phyloP scores from a whole-genome alignment of 2,329 filamentous ascomycete genomes.

The Eutypella sp. region DNA sequence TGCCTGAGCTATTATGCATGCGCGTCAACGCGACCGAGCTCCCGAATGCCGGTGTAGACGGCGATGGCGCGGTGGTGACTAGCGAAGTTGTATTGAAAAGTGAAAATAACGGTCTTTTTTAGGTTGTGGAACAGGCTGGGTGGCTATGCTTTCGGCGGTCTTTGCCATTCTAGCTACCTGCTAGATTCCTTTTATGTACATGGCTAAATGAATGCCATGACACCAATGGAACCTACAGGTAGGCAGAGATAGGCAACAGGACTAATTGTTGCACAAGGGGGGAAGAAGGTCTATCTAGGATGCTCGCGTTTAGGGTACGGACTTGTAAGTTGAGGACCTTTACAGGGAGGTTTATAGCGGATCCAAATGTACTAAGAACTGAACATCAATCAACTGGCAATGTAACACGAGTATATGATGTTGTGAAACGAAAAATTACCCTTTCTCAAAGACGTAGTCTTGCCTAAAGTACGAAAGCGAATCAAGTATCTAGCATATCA shows the following conservation, averaged over 20 bases:
- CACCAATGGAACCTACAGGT: not conserved
- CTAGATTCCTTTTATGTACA: not conserved
- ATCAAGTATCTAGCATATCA: no score
- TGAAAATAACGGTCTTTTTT: not conserved
- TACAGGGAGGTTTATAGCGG: no score
- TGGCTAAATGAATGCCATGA: not conserved
- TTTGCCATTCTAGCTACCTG: not conserved
- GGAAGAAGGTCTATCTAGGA: no score
- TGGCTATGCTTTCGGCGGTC: not conserved
- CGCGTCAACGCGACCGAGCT: constrained; percentile 3
- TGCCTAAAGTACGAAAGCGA: no score
- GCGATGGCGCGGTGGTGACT: not conserved
- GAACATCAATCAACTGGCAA: no score
- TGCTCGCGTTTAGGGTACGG: no score
- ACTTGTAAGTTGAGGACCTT: no score
- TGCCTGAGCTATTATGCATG: not conserved
- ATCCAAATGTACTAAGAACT: no score
- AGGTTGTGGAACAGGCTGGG: not conserved
- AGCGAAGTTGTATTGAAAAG: not conserved
- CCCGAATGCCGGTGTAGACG: constrained; percentile 2
- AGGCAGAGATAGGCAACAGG: not conserved
- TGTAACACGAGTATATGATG: no score
- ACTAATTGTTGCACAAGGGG: no score
- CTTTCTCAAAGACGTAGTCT: no score
- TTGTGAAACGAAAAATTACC: no score